These are phyloP conservation scores for Botrytis fabae DNA, from an alignment of 2,329 filamentous ascomycete species.

Conservation along the genomic window DNA sequence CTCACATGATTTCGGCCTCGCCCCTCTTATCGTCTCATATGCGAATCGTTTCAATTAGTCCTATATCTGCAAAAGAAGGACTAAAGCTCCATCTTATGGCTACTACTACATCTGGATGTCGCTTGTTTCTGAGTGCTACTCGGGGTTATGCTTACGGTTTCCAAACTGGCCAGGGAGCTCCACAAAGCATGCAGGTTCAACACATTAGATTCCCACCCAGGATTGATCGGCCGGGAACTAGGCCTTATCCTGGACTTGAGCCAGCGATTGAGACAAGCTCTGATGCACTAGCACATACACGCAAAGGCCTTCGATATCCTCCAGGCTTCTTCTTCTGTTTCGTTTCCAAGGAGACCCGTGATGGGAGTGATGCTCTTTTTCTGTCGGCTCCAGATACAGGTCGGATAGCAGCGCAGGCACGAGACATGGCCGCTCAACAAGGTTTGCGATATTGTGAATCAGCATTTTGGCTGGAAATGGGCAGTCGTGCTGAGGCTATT, in stretches of 20 bases:
- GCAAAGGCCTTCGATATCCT: constrained; percentile 63
- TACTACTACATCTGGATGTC: constrained; percentile 84
- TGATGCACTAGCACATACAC: constrained; percentile 50
- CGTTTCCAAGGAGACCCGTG: constrained; percentile 60
- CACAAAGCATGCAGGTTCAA: constrained; percentile 96
- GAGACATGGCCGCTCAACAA: constrained; percentile 40
- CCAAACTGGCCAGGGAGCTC: constrained; percentile 63
- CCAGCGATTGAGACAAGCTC: constrained; percentile 45
- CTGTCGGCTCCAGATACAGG: constrained; percentile 86
- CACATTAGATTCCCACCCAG: constrained; percentile 91
- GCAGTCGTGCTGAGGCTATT: constrained; percentile 73
- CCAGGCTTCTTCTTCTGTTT: constrained; percentile 93
- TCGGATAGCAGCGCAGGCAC: constrained; percentile 64
- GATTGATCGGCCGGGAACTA: constrained; percentile 35
- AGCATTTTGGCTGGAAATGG: constrained; percentile 75
- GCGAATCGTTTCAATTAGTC: constrained; percentile 78
- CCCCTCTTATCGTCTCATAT: constrained; percentile 69
- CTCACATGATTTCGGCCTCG: constrained; percentile 79
- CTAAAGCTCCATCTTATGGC: constrained; percentile 86
- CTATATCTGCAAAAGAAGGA: constrained; percentile 77
- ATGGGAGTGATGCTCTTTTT: constrained; percentile 70
- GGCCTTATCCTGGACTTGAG: constrained; percentile 32
- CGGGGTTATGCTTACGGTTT: constrained; percentile 64
- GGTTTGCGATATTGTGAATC: constrained; percentile 66
- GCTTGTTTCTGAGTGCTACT: constrained; percentile 89